Base-by-base conservation (phyloP, 495 filamentous ascomycete species). In the Penicillium nucicola region DNA sequence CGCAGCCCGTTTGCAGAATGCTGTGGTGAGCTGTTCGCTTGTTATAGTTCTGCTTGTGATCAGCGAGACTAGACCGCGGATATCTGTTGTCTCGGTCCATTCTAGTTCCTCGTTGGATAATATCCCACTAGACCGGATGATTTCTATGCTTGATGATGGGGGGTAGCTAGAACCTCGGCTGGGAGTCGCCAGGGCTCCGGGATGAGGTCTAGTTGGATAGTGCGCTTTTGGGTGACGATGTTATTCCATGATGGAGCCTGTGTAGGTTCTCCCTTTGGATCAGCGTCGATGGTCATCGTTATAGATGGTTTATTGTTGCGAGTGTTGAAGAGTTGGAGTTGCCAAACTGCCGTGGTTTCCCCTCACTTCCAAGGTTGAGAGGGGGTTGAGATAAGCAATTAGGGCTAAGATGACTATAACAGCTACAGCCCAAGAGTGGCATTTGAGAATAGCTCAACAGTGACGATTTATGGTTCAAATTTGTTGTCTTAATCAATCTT, bases 1-100 rank as follows among this genome's bases (percentile, higher is more conserved):
- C 3, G 67, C 77, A 6, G 82, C 81, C 14, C 82, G 70, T 40
- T 82, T 74, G n/a, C 80, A 71, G 54, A 84, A 85, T 1, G 82
- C 82, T 11, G 65, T 78, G 7, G 73, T 79, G 10, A 84, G 34
- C 2, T 40, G 22, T 14, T 54, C 39, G 34, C 55, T 58, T 0
- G 45, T 54, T 8, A 58, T 37, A 12, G 19, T 35, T 1, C 50
- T 31, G 1, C 41, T 23, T 1, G 36, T 47, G 23, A 58, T 20
- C 28, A 67, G 50, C 0, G 48, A 42, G 11, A 78, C 45, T 0
- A 84, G 70, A 2, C 60, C 52, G 22, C 68, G 63, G 4, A 74
- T 58, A 45, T 68, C 65, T 3, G 68, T 28, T 19, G 54, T 68
- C 40, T 78, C 77, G 1, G 79, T 83, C 61, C 80, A 81, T 30